These are phyloP conservation scores for Scheffersomyces illinoinensis DNA, from an alignment of 1,139 yeast genomes.

Conservation along the genomic window DNA sequence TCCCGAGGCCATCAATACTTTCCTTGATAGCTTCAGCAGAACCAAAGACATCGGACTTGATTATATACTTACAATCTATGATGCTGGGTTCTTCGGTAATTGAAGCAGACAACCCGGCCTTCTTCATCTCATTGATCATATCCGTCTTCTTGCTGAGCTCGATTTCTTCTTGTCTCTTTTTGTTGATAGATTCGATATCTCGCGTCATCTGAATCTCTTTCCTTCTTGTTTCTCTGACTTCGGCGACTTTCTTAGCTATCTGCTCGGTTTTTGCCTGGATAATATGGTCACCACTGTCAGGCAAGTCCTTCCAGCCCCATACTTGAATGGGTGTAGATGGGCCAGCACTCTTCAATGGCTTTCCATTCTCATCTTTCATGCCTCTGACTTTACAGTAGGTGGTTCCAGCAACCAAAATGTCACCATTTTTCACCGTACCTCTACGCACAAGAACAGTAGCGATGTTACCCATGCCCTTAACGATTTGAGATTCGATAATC, in stretches of 20 bases:
- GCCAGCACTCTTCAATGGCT: slow-evolving; percentile 61
- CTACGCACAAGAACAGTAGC: slow-evolving; percentile 83
- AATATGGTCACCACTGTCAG: slow-evolving; percentile 87
- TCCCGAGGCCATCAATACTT: slow-evolving; percentile 78
- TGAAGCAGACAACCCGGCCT: slow-evolving; percentile 55
- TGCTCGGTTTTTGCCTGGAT: slow-evolving; percentile 75
- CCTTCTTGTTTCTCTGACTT: slow-evolving; percentile 57
- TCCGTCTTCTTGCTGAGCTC: slow-evolving; percentile 52
- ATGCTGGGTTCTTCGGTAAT: slow-evolving; percentile 34
- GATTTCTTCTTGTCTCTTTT: slow-evolving; percentile 48
- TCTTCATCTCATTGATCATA: slow-evolving; percentile 53
- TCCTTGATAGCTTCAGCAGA: slow-evolving; percentile 68
- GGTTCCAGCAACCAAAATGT: slow-evolving; percentile 76
- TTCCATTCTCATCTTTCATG: slow-evolving; percentile 77
- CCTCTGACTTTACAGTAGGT: slow-evolving; percentile 85
- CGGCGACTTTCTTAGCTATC: slow-evolving; percentile 72
- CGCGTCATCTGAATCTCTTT: slow-evolving; percentile 62
- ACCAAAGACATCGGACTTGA: slow-evolving; percentile 87
- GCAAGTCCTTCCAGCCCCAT: slow-evolving; percentile 93
- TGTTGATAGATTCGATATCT: slow-evolving; percentile 72
- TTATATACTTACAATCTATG: slow-evolving; percentile 56
- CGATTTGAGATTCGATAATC: slow-evolving; percentile 82
- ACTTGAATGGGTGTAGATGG: slow-evolving; percentile 93
- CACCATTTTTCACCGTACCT: slow-evolving; percentile 74
- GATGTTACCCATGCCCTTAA: slow-evolving; percentile 80